phyloP scores from a whole-genome alignment of 2,329 filamentous ascomycete genomes.

The Metarhizium brunneum region DNA sequence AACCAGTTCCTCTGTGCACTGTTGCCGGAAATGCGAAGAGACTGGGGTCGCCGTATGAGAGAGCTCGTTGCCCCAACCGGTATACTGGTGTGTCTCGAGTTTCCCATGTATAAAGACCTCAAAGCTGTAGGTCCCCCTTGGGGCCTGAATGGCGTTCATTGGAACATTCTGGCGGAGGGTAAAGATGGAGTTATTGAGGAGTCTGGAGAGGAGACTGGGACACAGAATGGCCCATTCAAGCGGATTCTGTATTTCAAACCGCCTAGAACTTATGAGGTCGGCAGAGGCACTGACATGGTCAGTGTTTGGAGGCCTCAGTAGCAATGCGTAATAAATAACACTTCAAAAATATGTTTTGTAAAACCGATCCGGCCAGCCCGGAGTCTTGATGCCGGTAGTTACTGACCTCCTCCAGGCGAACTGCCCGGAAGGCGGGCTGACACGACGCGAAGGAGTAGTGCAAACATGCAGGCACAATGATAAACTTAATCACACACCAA shows the following conservation, averaged over 20 bases:
- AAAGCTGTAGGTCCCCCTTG: constrained; percentile 5
- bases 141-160: constrained; percentile 4
- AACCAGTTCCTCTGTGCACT: constrained; percentile 4
- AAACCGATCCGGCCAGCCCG: not conserved
- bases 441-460: too few species aligned
- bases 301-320: constrained; percentile 2
- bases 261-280: constrained; percentile 1
- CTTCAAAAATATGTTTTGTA: not conserved
- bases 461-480: too few species aligned
- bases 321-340: not conserved
- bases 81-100: constrained; percentile 3
- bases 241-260: not conserved
- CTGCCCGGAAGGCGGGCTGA: too few species aligned
- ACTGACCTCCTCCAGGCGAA: too few species aligned
- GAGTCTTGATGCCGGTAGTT: too few species aligned
- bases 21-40: constrained; percentile 3
- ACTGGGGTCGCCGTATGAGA: constrained; percentile 3
- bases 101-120: constrained; percentile 7
- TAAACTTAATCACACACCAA: too few species aligned
- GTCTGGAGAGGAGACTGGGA: not conserved
- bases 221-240: not conserved
- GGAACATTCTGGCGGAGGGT: constrained; percentile 5
- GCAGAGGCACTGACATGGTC: constrained; percentile 2
- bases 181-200: constrained; percentile 2
- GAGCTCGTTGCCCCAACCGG: not conserved